A percentile compares a stretch with the other conserved stretches of the same genome.
These are phyloP conservation scores for Penicillium ochrochloron DNA, from an alignment of 495 filamentous ascomycete species.

Conservation along the genomic window DNA sequence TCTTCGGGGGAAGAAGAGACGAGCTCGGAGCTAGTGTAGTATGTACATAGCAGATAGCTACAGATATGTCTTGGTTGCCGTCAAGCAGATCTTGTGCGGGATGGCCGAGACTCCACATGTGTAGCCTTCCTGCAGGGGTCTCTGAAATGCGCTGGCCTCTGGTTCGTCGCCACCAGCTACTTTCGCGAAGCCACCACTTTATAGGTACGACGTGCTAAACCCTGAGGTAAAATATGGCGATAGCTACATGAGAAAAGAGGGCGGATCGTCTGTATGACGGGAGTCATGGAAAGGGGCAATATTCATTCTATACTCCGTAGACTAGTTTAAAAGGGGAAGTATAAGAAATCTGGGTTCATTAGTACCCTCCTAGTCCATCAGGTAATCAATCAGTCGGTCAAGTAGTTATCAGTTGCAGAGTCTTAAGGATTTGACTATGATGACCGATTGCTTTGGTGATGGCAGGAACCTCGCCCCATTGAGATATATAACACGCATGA, in stretches of 20 bases:
- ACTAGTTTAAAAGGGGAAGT: background rate
- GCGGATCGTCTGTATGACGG: background rate
- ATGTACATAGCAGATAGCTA: no score
- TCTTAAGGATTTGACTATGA: background rate
- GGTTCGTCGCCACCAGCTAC: slow-evolving; percentile 2
- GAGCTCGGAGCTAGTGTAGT: background rate
- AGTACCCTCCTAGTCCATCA: background rate
- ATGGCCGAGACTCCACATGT: background rate
- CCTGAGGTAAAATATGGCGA: background rate
- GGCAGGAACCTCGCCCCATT: background rate
- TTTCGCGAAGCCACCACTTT: background rate
- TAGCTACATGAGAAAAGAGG: background rate
- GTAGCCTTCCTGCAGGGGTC: slow-evolving; percentile 4
- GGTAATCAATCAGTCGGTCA: background rate
- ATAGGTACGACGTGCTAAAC: background rate
- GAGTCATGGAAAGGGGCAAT: background rate
- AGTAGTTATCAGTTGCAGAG: background rate
- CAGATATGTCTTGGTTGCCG: background rate
- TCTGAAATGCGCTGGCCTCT: background rate
- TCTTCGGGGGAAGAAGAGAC: background rate
- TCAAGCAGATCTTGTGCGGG: background rate
- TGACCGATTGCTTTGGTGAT: background rate
- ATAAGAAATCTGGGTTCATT: background rate
- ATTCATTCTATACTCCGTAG: background rate
- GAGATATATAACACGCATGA: background rate